Percentiles rank a stretch among this genome's conserved stretches.
phyloP scores from a whole-genome alignment of 1,284 basidiomycete genomes.

The Chalciporus piperatoides region DNA sequence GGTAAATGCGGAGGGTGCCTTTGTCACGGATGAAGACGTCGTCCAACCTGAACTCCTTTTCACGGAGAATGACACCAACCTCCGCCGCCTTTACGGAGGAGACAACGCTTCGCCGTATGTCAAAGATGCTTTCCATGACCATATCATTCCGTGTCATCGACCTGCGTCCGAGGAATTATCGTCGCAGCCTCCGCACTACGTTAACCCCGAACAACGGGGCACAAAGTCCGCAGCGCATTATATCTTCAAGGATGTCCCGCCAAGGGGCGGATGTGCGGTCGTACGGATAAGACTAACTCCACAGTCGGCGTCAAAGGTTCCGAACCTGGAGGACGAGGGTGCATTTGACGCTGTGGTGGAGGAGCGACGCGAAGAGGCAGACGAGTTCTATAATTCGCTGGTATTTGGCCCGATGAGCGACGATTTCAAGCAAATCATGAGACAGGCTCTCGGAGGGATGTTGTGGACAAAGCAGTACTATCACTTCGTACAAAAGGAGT shows the following conservation, averaged over 20 bases:
- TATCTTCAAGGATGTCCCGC: slow-evolving; percentile 82
- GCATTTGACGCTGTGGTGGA: slow-evolving; percentile 89
- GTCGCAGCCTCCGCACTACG: slow-evolving; percentile 53
- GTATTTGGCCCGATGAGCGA: slow-evolving; percentile 82
- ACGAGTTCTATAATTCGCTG: slow-evolving; percentile 90
- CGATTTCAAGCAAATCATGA: slow-evolving; percentile 93
- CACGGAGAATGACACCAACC: slow-evolving; percentile 98
- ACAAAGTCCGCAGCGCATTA: slow-evolving; percentile 96
- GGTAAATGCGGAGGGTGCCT: slow-evolving; percentile 64
- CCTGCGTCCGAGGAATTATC: slow-evolving; percentile 50
- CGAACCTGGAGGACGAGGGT: slow-evolving; percentile 83
- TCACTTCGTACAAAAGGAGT: slow-evolving; percentile 93
- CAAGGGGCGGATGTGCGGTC: slow-evolving; percentile 90
- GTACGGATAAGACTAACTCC: slow-evolving; percentile 93
- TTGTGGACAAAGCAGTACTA: slow-evolving; percentile 99
- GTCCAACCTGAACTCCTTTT: slow-evolving; percentile 82
- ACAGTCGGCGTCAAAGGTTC: slow-evolving; percentile 68
- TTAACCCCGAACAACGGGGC: slow-evolving; percentile 85
- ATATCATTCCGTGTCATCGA: slow-evolving; percentile 85
- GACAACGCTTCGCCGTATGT: slow-evolving; percentile 80
- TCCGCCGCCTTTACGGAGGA: slow-evolving; percentile 85
- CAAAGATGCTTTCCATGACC: slow-evolving; percentile 99
- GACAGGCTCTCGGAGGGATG: slow-evolving; percentile 98
- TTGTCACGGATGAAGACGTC: slow-evolving; percentile 61
- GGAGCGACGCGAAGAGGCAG: slow-evolving; percentile 85